Evolutionary conservation across 1,284 basidiomycete genomes (phyloP), one percentile per base, ranked within the genome.

Genomic region (Meira miltonrushii): DNA sequence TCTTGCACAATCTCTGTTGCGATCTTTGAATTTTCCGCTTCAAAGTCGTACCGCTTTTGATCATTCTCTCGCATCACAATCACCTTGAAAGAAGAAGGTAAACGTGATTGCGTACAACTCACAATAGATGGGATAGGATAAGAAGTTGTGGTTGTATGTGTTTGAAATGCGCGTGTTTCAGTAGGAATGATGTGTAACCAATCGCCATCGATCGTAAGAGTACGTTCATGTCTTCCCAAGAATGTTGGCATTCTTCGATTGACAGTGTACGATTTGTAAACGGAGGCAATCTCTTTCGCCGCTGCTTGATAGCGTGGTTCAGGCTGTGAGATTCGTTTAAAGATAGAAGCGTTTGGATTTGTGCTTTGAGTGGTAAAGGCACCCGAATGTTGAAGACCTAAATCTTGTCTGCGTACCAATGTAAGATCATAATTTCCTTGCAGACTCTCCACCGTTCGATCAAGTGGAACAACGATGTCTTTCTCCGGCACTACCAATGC

Each of bases 1-100:
- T 72, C 72, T 1, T 61, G 43, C 12, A 73, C 69, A 54, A 71
- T 69, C 87, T 72, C 72, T 88, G 89, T 84, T 25, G 92, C 92
- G 59, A 87, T 79, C 72, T 86, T 86, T 0, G 87, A 82, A 69
- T 83, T 91, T 78, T 95, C 93, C 0, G 92, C 93, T 79, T 99
- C 95, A 76, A 97, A 96, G 73, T 98, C 94, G 77, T 97, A 98
- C 38, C 93, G 83, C 82, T 98, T 99, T 37, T 75, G 75, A 61
- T 82, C 80, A 38, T 85, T 84, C 50, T 88, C 86, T 44, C 86
- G 81, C 72, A 83, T 83, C 3, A 90, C 86, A 43, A 88, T 82
- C 23, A 91, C 81, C 81, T 95, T 95, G 84, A 99, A 94, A 23
- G 85, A 85, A 2, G 87, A 84, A 19, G 87, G 86, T 4, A 86